Base-by-base conservation (phyloP, 257 asterid species). In the Anisodus acutangulus region DNA sequence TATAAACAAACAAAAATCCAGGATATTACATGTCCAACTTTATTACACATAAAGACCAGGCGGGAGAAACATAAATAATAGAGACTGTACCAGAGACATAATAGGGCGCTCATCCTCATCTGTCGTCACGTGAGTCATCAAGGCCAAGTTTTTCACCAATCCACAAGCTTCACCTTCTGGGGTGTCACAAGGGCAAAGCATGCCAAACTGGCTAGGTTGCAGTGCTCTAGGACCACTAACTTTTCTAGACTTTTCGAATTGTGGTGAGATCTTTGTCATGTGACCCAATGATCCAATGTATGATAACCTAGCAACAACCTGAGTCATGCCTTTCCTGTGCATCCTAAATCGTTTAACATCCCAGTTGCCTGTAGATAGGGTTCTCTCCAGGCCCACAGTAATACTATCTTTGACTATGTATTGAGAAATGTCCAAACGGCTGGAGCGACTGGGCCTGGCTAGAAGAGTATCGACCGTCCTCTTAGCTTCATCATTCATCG, bases 131-230 rank as follows among this genome's bases (percentile, higher is more conserved):
- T 96, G 99, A 58, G 99, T 92, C 99, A 96, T 94, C 90, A 96
- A 83, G 53, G 99, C 99, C 88, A 96, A 91, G 87, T 96, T 96
- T 86, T 96, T 96, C 88, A 96, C 98, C 94, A 96, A 85, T 87
- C 99, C 99, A 88, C 99, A 96, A 71, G 97, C 83, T 93, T 96
- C 99, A 86, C 99, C 99, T 90, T 94, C 99, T 54, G 99, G 99
- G 58, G 99, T 96, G 88, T 96, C 99, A 88, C 99, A 94, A 47
- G 99, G 99, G 80, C 99, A 96, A 87, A 96, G 89, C 98, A 96
- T 96, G 80, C 99, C 99, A 98, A 98, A 96, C 99, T 95, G 99
- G 89, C 99, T 96, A 55, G 98, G 98, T 88, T 94, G 99, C 88
- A 96, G 89, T 63, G 99, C 99, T 87, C 99, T 92, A 35, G 98